Evolutionary conservation across 768 basidiomycete species (phyloP).

Genomic region (Pholiota molesta): DNA sequence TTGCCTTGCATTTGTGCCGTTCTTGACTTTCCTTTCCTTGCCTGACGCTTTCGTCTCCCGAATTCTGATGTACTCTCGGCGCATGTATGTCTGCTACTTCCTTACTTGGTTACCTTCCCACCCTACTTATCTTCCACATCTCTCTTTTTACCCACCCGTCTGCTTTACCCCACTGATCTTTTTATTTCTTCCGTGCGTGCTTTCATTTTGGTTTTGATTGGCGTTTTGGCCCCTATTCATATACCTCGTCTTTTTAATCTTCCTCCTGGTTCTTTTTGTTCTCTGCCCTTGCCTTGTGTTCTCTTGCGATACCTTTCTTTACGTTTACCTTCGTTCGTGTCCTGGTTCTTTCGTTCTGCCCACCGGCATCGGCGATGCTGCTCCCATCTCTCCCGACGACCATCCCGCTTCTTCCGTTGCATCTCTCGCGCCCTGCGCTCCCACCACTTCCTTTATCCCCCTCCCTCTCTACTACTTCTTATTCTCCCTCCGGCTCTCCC

Average conservation of each 20-base stretch:
- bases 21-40: not conserved
- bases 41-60: not conserved
- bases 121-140: not conserved
- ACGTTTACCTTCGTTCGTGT: too few relatives aligned
- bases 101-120: not conserved
- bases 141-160: not conserved
- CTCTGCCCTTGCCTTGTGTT: too few relatives aligned
- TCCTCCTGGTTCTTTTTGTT: too few relatives aligned
- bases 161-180: not conserved
- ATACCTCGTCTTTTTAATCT: too few relatives aligned
- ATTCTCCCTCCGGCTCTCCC: not conserved
- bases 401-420: not conserved
- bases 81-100: not conserved
- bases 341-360: not conserved
- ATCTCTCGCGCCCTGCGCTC: not conserved
- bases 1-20: too few relatives aligned
- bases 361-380: not conserved
- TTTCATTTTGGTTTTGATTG: not conserved
- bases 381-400: not conserved
- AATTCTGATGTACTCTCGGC: not conserved
- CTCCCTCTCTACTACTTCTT: not conserved
- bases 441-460: not conserved
- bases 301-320: too few relatives aligned
- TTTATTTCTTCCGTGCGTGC: not conserved
- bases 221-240: too few relatives aligned